Evolutionary conservation across 352 stramenopile genomes (phyloP), one percentile per base, ranked within the genome.

Genomic region (Thalassiosira ordinaria): DNA sequence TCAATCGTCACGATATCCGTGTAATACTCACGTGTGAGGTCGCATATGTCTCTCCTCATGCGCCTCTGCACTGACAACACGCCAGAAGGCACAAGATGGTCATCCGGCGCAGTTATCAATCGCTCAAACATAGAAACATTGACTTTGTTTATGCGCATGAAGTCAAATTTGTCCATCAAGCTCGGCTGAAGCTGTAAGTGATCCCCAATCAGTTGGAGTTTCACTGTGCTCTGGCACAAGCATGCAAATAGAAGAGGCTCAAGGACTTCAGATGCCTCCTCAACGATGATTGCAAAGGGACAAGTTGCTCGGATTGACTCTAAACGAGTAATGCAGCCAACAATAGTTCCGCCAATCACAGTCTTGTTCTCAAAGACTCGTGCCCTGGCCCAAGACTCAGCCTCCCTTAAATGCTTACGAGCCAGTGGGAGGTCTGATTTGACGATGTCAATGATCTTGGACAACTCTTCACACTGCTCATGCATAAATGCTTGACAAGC

Each of bases 91-190:
- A 96, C 89, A 57, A 86, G 74, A 63, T 95, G 89, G 0, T 85
- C 80, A 0, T 74, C 68, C 8, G 93, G 92, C 0, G 94, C 89
- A 59, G 83, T 85, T 65, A 97, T 95, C 24, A 97, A 71, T n/a
- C 93, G 60, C 73, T 97, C 91, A 77, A 97, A 97, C 91, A 97
- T 93, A 13, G 92, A 96, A 5, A 96, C 91, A 63, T 96, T 96
- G 27, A 97, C 95, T 71, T 94, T 93, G 82, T 96, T 96, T 4
- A 95, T 80, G 20, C 83, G 67, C 39, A 96, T 90, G 62, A 96
- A 97, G 64, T 96, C 93, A 65, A 95, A 96, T 2, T 89, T 91
- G 1, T 90, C 91, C 89, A 96, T 95, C 9, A 97, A 84, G 5
- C 87, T 93, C 4, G 94, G 94, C 33, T 96, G 91, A 1, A 96